Conservation (phyloP, 768 basidiomycete species). For the Suillus fuscotomentosus region DNA sequence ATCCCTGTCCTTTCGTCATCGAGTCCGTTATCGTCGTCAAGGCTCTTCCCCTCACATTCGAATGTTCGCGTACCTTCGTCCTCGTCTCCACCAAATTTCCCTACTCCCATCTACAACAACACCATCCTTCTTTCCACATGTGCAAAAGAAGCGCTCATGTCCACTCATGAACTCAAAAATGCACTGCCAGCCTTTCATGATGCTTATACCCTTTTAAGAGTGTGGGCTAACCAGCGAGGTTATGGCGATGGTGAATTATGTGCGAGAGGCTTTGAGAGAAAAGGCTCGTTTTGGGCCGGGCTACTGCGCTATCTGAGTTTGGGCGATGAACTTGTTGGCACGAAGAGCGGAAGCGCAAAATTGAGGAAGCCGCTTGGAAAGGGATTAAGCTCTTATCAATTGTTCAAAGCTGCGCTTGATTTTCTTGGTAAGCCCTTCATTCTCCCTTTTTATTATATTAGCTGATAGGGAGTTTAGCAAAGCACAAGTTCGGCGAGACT, state of each 20-base stretch:
- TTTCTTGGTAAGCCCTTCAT: conserved; percentile 61
- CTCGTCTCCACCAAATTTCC: conserved; percentile 25
- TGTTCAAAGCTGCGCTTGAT: conserved; percentile 83
- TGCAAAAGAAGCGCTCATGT: conserved; percentile 37
- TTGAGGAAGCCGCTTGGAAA: conserved; percentile 65
- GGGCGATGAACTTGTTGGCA: conserved; percentile 58
- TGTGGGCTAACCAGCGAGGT: conserved; percentile 90
- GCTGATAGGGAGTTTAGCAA: conserved; percentile 45
- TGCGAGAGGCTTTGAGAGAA: conserved; percentile 67
- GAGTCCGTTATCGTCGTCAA: conserved; percentile 64
- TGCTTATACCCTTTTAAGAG: conserved; percentile 73
- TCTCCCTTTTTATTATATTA: not conserved
- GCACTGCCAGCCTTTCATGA: conserved; percentile 62
- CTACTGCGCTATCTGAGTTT: conserved; percentile 58
- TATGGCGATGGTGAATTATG: conserved; percentile 62
- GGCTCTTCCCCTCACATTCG: conserved; percentile 72
- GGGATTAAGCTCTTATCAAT: conserved; percentile 87
- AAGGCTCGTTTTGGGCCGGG: conserved; percentile 67
- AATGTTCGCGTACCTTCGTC: conserved; percentile 53
- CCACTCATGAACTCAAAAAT: conserved; percentile 49
- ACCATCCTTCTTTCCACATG: conserved; percentile 53
- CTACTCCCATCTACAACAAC: conserved; percentile 83
- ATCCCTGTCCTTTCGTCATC: conserved; percentile 61
- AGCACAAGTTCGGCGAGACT: conserved; percentile 61
- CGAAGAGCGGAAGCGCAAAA: conserved; percentile 22